Base-by-base conservation (phyloP, 2,329 filamentous ascomycete genomes). In the Fusarium multiceps region DNA sequence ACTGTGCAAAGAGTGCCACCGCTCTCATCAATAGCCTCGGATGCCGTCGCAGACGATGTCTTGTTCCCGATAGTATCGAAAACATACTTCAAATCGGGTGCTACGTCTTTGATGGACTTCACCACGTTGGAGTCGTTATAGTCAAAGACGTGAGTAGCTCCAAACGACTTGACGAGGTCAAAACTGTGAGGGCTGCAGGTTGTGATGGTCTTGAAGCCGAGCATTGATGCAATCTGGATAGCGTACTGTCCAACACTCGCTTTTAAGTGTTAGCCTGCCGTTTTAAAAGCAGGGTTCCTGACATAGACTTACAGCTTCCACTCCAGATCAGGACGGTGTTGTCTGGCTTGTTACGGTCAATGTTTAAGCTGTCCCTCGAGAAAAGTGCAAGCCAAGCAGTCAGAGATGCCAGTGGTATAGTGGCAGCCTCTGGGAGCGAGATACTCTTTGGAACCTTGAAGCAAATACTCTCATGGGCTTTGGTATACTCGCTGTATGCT, bases 51-150 rank as follows among this genome's bases (percentile, higher is more conserved):
- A 1, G 81, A 84, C 0, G 81, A 82, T 0, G 70, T 73, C 7
- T 69, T 45, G 46, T 76, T 77, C n/a, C 83, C 83, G 50, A 84
- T 82, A 0, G 79, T 82, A 55, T 84, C 82, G 51, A 84, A 82
- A 34, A 78, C 78, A 50, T 82, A 79, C 12, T 71, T 58, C 5
- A 84, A 70, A 2, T 72, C 65, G 3, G 79, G 80, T 4, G 76
- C 77, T 7, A 69, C 72, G 1, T 73, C 58, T 16, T 68, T 72
- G 66, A 84, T 81, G 20, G 77, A 76, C 6, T 78, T 70, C 13
- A 79, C 74, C 4, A 82, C 80, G 2, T 79, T 46, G 2, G 69
- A 57, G 51, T 82, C 78, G 12, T 75, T 78, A 57, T 85, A 83
- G 62, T 85, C 79, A 53, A 82, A 81, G 54, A 72, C 79, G 48